Percentiles rank a stretch among this genome's conserved stretches.
Evolutionary conservation across 192 early-diverging fungal genomes (phyloP).

Genomic region (Podochytrium sp.): DNA sequence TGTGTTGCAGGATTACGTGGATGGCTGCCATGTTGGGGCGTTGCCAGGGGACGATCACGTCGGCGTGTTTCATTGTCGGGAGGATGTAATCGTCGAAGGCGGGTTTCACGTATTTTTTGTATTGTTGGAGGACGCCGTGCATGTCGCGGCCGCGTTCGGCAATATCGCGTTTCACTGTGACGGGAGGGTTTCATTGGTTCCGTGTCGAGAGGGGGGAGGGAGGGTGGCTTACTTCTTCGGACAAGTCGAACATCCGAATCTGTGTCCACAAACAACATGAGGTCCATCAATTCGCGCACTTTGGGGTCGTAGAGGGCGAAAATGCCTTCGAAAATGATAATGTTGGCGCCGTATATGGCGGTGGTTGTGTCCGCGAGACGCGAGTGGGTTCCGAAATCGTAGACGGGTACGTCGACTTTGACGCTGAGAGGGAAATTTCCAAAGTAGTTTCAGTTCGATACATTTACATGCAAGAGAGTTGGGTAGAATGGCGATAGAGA

Average conservation of each 20-base stretch:
- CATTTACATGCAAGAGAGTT: conserved; percentile 1
- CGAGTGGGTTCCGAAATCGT: conserved; percentile 88
- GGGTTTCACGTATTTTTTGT: conserved; percentile 91
- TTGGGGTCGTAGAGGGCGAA: conserved; percentile 90
- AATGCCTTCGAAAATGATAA: conserved; percentile 97
- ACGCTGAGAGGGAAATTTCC: conserved; percentile 45
- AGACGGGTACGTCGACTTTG: conserved; percentile 82
- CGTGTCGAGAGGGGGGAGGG: neutral
- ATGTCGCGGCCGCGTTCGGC: conserved; percentile 87
- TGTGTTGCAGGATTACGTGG: conserved; percentile 88
- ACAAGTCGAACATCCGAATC: conserved; percentile 92
- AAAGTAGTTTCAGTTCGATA: neutral
- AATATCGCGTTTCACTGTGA: conserved; percentile 84
- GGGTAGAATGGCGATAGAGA: neutral
- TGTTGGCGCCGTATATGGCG: conserved; percentile 89
- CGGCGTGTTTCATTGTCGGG: conserved; percentile 92
- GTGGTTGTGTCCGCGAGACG: conserved; percentile 62
- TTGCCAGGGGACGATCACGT: conserved; percentile 89
- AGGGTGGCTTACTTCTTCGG: conserved; percentile 66
- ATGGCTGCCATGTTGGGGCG: conserved; percentile 89
- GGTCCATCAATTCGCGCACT: conserved; percentile 78
- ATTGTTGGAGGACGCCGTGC: conserved; percentile 86
- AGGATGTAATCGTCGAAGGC: conserved; percentile 90
- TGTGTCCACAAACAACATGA: conserved; percentile 91
- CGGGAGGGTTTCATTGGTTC: neutral